These are phyloP conservation scores for Tylopilus intermedius DNA, from an alignment of 768 basidiomycete genomes.

Conservation along the genomic window DNA sequence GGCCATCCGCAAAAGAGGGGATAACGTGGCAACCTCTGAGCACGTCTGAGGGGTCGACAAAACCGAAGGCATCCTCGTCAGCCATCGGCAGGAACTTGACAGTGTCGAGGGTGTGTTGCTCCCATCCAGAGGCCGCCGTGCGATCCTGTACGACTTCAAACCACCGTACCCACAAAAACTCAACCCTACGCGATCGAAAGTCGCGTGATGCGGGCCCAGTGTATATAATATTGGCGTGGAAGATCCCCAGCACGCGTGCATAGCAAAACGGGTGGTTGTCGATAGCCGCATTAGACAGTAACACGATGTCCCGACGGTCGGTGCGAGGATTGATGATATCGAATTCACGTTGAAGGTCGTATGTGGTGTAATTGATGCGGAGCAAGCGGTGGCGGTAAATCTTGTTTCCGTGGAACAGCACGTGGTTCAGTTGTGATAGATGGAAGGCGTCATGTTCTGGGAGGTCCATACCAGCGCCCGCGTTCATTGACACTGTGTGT, in stretches of 20 bases:
- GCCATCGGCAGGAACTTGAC: neutral
- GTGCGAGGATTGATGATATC: neutral
- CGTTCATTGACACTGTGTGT: no score
- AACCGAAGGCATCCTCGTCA: neutral
- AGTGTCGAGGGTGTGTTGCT: neutral
- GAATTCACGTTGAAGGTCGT: neutral
- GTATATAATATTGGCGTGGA: neutral
- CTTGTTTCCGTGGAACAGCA: neutral
- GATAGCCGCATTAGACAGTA: no score
- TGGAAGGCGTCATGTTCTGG: no score
- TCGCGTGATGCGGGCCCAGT: neutral
- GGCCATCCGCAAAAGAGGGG: neutral
- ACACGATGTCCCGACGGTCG: no score
- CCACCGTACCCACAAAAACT: neutral
- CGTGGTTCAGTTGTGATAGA: neutral
- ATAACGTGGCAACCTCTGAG: neutral
- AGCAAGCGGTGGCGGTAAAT: neutral
- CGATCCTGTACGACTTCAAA: neutral
- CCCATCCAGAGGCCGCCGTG: neutral
- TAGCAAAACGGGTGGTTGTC: no score
- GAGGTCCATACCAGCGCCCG: no score
- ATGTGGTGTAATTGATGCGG: neutral
- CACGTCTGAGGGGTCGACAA: neutral
- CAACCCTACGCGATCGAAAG: neutral
- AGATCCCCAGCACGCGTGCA: neutral